These are phyloP conservation scores for Suhomyces faveliae DNA, from an alignment of 805 yeast species.

Conservation along the genomic window DNA sequence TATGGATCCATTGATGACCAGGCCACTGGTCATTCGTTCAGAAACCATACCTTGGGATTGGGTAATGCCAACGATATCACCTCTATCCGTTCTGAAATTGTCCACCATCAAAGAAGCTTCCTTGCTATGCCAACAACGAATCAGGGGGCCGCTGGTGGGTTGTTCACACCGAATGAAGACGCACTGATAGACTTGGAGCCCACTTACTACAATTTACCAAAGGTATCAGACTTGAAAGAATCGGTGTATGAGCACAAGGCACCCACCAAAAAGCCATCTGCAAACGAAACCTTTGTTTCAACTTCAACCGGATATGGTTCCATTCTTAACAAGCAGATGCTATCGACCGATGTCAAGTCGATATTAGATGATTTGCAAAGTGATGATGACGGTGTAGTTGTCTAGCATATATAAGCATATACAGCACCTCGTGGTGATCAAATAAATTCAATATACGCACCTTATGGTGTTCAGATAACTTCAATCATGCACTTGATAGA, in stretches of 20 bases:
- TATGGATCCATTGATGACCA: slow-evolving; percentile 3
- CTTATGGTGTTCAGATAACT: too few relatives aligned
- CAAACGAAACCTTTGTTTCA: slow-evolving; percentile 6
- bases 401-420: slow-evolving; percentile 8
- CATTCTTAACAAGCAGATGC: slow-evolving; percentile 31
- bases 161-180: not conserved
- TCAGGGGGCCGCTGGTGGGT: not conserved
- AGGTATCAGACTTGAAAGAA: slow-evolving; percentile 38
- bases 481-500: too few relatives aligned
- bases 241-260: slow-evolving; percentile 14
- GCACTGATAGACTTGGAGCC: slow-evolving; percentile 6
- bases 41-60: slow-evolving; percentile 25
- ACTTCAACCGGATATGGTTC: slow-evolving; percentile 21
- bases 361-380: slow-evolving; percentile 34
- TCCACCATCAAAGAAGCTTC: slow-evolving; percentile 9
- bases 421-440: not conserved
- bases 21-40: slow-evolving; percentile 4
- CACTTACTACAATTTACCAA: slow-evolving; percentile 19
- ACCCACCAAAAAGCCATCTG: slow-evolving; percentile 3
- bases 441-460: not conserved
- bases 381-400: slow-evolving; percentile 34
- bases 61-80: slow-evolving; percentile 43
- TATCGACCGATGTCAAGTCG: slow-evolving; percentile 31
- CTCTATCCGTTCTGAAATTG: slow-evolving; percentile 39
- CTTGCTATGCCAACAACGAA: not conserved